Evolutionary conservation across 805 yeast genomes (phyloP).

Genomic region (Ogataea trehaloabstinens): DNA sequence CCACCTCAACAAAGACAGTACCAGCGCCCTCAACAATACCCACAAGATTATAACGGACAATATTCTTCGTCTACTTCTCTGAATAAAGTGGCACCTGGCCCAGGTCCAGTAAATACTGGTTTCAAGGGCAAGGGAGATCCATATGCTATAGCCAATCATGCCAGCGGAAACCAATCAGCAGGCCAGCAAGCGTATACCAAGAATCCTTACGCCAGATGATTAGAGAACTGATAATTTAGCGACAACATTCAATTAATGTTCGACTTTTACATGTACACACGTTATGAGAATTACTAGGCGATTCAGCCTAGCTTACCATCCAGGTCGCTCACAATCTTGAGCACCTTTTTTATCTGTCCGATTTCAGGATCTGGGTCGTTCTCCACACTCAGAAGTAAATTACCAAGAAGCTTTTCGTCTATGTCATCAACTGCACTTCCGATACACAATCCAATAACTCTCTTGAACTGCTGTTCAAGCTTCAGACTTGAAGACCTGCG

Average conservation of each 20-base stretch:
- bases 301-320: slow-evolving; percentile 13
- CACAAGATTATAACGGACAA: slow-evolving; percentile 4
- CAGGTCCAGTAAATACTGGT: slow-evolving; percentile 1
- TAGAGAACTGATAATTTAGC: no score
- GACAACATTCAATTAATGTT: background rate
- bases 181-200: slow-evolving; percentile 9
- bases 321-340: slow-evolving; percentile 32
- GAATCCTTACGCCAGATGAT: slow-evolving; percentile 22
- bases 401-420: slow-evolving; percentile 59
- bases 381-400: slow-evolving; percentile 85
- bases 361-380: slow-evolving; percentile 62
- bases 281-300: background rate
- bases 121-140: slow-evolving; percentile 11
- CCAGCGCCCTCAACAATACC: slow-evolving; percentile 7
- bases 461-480: slow-evolving; percentile 74
- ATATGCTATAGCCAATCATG: slow-evolving; percentile 20
- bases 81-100: slow-evolving; percentile 6
- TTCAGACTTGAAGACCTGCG: slow-evolving; percentile 54
- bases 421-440: slow-evolving; percentile 81
- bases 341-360: slow-evolving; percentile 32
- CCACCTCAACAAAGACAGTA: slow-evolving; percentile 20
- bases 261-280: slow-evolving; percentile 1
- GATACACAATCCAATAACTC: slow-evolving; percentile 86
- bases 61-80: slow-evolving; percentile 13
- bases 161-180: slow-evolving; percentile 15